Evolutionary conservation across 2,329 filamentous ascomycete genomes (phyloP).

Genomic region (Exserohilum rostratum): DNA sequence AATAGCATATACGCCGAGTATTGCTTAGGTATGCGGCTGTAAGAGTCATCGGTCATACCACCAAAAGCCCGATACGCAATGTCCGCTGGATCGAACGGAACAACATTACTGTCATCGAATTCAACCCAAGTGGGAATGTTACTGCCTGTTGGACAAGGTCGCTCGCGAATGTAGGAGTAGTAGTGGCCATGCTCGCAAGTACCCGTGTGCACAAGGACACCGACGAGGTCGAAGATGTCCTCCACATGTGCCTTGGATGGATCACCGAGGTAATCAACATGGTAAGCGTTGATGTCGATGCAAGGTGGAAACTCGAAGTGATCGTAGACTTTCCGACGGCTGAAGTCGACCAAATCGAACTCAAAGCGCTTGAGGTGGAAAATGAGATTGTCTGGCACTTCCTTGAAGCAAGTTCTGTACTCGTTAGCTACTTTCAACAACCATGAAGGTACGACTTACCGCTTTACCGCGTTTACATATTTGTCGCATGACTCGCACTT

Average conservation of each 20-base stretch:
- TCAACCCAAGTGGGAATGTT: slow-evolving; percentile 73
- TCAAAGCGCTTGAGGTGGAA: slow-evolving; percentile 92
- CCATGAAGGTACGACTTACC: slow-evolving; percentile 52
- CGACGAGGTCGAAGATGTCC: slow-evolving; percentile 92
- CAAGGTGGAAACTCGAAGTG: slow-evolving; percentile 83
- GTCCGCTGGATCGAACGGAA: slow-evolving; percentile 72
- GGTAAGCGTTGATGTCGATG: slow-evolving; percentile 90
- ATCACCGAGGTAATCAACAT: slow-evolving; percentile 79
- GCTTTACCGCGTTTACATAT: slow-evolving; percentile 86
- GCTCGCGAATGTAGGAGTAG: slow-evolving; percentile 91
- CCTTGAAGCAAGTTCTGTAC: slow-evolving; percentile 80
- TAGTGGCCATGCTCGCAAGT: slow-evolving; percentile 96
- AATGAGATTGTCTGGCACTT: slow-evolving; percentile 91
- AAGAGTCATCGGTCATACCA: slow-evolving; percentile 45
- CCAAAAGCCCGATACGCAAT: slow-evolving; percentile 78
- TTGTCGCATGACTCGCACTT: slow-evolving; percentile 89
- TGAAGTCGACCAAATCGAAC: slow-evolving; percentile 76
- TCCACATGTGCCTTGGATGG: slow-evolving; percentile 61
- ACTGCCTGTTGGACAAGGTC: slow-evolving; percentile 61
- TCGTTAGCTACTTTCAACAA: slow-evolving; percentile 17
- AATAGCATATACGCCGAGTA: slow-evolving; percentile 96
- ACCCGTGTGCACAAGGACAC: slow-evolving; percentile 89
- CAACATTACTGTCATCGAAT: slow-evolving; percentile 90
- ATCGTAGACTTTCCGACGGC: slow-evolving; percentile 93
- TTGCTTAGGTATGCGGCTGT: slow-evolving; percentile 37